Base-by-base conservation (phyloP, 768 basidiomycete species). In the Lactarius quietus region DNA sequence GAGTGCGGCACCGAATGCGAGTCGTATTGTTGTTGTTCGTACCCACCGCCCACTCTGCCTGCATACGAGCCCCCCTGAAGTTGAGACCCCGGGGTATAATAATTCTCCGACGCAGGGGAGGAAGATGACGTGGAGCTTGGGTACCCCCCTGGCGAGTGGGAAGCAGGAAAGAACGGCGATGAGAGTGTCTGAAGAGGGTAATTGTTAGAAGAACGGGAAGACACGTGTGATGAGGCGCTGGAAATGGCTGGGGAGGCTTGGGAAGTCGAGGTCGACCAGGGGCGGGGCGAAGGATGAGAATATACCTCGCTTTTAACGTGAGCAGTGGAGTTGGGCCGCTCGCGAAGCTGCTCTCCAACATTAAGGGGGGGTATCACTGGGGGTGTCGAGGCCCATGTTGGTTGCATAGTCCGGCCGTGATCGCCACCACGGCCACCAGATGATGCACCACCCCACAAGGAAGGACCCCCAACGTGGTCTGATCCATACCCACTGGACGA, bases 81-180 rank as follows among this genome's bases (percentile, higher is more conserved):
- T n/a, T 61, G 67, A 43, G 63, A 43, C 35, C 54, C 54, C 7
- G 67, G 61, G n/a, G 67, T 53, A 39, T 68, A 68, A 51, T 68
- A 68, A 45, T 57, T 62, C 48, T 68, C 68, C 26, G 68, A 54
- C 17, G 57, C 56, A 23, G 68, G 57, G 29, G 65, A 59, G 26
- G 68, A 54, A 20, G 68, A 68, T 20, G 66, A 66, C 0, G 68
- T 35, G 4, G 65, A 66, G n/a, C 65, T 63, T 48, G 48, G 65
- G 39, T 68, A 68, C 20, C 52, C 51, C 31, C 63, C 65, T 17
- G 65, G 63, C 14, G 67, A 66, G 56, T 68, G 66, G 39, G 66
- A 55, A 28, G 66, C 55, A n/a, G 68, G 66, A 58, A 69, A 69
- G 45, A 69, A 67, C 23, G 66, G 61, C 31, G 68, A 69, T 20